These are phyloP conservation scores for Gonapodya prolifera DNA, from an alignment of 192 early-diverging fungal genomes.

Conservation along the genomic window DNA sequence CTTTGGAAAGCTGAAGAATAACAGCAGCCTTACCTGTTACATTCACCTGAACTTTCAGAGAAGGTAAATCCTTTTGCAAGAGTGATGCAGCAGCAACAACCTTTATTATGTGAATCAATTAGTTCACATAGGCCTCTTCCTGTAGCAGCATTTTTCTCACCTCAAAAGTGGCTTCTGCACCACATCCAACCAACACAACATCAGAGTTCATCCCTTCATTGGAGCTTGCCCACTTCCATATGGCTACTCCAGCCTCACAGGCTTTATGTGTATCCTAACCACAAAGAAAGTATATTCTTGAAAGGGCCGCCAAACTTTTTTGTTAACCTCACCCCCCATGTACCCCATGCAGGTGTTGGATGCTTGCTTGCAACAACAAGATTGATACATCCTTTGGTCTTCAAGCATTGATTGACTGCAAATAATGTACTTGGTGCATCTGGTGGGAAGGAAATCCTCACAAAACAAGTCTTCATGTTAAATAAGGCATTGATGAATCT, in stretches of 20 bases:
- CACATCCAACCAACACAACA: constrained; percentile 29
- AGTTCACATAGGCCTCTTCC: too few species aligned
- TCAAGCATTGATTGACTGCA: constrained; percentile 23
- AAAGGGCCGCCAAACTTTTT: too few species aligned
- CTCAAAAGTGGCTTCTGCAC: constrained; percentile 25
- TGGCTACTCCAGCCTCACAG: constrained; percentile 23
- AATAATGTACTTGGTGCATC: constrained; percentile 24
- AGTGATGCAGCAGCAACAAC: constrained; percentile 24
- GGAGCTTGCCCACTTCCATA: constrained; percentile 20
- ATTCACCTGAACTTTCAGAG: constrained; percentile 24
- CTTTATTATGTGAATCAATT: too few species aligned
- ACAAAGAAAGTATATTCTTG: too few species aligned
- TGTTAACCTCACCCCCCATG: too few species aligned
- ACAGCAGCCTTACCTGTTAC: constrained; percentile 20
- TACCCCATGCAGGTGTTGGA: constrained; percentile 22
- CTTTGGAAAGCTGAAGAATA: too few species aligned
- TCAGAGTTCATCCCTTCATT: constrained; percentile 23
- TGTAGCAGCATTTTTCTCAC: too few species aligned
- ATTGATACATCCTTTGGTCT: constrained; percentile 27
- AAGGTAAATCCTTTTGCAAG: constrained; percentile 21
- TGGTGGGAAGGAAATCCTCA: constrained; percentile 25
- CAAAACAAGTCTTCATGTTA: constrained; percentile 22
- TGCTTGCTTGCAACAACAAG: constrained; percentile 27
- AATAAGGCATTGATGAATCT: constrained; percentile 25
- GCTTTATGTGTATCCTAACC: constrained; percentile 25